Percentiles rank a stretch among this genome's conserved stretches.
These are phyloP conservation scores for Rhinocladiella mackenziei DNA, from an alignment of 2,329 filamentous ascomycete species.

Conservation along the genomic window DNA sequence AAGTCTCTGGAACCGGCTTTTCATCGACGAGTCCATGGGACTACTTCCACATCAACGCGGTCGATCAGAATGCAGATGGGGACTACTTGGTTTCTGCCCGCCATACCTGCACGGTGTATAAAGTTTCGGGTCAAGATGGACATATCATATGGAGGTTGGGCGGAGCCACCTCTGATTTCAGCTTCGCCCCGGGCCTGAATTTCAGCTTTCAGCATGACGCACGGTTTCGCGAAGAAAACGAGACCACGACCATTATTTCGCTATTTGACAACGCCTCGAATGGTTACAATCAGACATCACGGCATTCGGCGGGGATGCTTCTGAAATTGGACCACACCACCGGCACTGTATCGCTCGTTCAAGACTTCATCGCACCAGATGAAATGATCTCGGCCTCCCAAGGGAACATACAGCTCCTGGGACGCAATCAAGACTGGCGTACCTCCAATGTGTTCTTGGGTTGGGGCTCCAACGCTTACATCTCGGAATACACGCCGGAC, in stretches of 20 bases:
- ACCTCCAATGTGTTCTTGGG: slow-evolving; percentile 39
- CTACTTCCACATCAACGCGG: slow-evolving; percentile 44
- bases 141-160: slow-evolving; percentile 40
- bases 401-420: slow-evolving; percentile 38
- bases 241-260: slow-evolving; percentile 38
- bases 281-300: slow-evolving; percentile 39
- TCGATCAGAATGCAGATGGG: slow-evolving; percentile 40
- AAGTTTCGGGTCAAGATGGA: slow-evolving; percentile 40
- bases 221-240: slow-evolving; percentile 38
- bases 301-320: slow-evolving; percentile 39
- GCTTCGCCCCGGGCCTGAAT: slow-evolving; percentile 24
- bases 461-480: slow-evolving; percentile 41
- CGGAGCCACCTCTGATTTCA: slow-evolving; percentile 34
- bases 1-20: slow-evolving; percentile 47
- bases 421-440: slow-evolving; percentile 10
- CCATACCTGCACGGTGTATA: slow-evolving; percentile 41
- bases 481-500: slow-evolving; percentile 38
- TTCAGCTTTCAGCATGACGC: slow-evolving; percentile 45
- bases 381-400: slow-evolving; percentile 28
- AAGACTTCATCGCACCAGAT: slow-evolving; percentile 30
- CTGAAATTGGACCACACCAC: slow-evolving; percentile 38
- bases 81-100: slow-evolving; percentile 43
- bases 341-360: slow-evolving; percentile 35
- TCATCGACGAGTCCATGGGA: slow-evolving; percentile 45
- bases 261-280: slow-evolving; percentile 44